These are phyloP conservation scores for Acanthamoeba rhysodes DNA, from an alignment of 208 protist genomes.

Conservation along the genomic window DNA sequence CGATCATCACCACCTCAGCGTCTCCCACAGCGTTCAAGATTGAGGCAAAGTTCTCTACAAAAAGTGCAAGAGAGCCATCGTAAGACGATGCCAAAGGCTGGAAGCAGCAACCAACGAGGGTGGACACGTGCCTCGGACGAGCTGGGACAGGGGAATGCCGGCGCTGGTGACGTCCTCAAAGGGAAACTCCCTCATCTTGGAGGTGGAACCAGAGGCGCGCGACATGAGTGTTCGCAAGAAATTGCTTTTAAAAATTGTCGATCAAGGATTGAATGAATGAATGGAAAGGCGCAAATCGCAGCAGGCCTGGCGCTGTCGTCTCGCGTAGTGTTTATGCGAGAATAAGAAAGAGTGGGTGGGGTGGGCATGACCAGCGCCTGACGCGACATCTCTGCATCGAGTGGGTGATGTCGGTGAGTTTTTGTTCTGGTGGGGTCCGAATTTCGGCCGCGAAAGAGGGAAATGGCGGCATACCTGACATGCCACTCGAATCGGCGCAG, in stretches of 20 bases:
- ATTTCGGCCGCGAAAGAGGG: not conserved
- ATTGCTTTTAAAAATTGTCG: not conserved
- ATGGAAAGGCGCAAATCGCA: not conserved
- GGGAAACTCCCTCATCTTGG: not conserved
- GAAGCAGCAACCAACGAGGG: not conserved
- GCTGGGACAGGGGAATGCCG: not conserved
- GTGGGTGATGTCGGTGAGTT: not conserved
- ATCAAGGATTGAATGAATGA: not conserved
- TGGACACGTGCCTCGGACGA: not conserved
- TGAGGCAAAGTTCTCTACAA: constrained; percentile 51
- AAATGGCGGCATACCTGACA: not conserved
- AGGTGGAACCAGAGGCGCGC: not conserved
- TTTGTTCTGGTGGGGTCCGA: not conserved
- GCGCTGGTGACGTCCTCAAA: constrained; percentile 14
- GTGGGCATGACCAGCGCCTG: not conserved
- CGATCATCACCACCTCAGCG: constrained; percentile 76
- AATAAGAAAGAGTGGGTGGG: not conserved
- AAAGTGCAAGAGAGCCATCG: not conserved
- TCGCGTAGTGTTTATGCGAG: not conserved
- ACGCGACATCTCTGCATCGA: not conserved
- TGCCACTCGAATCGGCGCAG: too few species aligned
- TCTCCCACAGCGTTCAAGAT: constrained; percentile 64
- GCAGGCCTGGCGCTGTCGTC: not conserved
- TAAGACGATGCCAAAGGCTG: not conserved
- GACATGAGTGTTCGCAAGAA: not conserved